Percentiles rank a stretch among this genome's conserved stretches.
Conservation (phyloP, 352 stramenopile species). For the Aphanomyces cochlioides region DNA sequence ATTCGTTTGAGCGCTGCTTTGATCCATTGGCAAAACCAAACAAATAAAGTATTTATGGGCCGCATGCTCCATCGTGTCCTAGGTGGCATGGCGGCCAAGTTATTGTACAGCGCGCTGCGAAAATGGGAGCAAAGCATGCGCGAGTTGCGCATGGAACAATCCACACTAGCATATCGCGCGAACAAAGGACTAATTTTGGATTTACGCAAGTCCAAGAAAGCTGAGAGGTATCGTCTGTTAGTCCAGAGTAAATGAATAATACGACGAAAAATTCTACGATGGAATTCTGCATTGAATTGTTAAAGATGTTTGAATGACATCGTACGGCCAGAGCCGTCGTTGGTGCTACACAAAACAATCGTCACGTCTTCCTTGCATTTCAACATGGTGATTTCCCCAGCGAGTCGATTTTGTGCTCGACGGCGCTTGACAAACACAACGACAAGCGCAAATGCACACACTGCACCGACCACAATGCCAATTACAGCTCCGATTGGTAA, state of each 20-base stretch:
- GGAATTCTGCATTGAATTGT: no score
- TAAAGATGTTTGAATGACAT: no score
- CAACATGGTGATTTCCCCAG: no score
- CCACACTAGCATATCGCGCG: neutral
- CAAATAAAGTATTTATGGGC: slow-evolving; percentile 4
- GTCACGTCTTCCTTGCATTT: no score
- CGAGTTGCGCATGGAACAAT: slow-evolving; percentile 17
- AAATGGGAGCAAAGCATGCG: neutral
- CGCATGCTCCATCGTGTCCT: neutral
- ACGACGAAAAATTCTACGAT: neutral
- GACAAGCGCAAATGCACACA: neutral
- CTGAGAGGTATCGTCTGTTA: slow-evolving; percentile 4
- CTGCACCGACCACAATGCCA: neutral
- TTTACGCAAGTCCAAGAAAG: slow-evolving; percentile 10
- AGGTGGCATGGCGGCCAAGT: neutral
- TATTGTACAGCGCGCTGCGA: neutral
- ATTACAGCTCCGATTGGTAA: neutral
- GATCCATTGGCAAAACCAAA: slow-evolving; percentile 8
- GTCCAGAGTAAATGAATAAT: slow-evolving; percentile 10
- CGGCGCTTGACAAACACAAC: slow-evolving; percentile 6
- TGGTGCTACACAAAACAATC: no score
- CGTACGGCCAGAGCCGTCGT: no score
- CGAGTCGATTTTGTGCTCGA: neutral
- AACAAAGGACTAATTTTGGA: slow-evolving; percentile 10
- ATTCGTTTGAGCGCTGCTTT: neutral